phyloP scores from a whole-genome alignment of 2,329 filamentous ascomycete genomes.

The Cercospora sp. region DNA sequence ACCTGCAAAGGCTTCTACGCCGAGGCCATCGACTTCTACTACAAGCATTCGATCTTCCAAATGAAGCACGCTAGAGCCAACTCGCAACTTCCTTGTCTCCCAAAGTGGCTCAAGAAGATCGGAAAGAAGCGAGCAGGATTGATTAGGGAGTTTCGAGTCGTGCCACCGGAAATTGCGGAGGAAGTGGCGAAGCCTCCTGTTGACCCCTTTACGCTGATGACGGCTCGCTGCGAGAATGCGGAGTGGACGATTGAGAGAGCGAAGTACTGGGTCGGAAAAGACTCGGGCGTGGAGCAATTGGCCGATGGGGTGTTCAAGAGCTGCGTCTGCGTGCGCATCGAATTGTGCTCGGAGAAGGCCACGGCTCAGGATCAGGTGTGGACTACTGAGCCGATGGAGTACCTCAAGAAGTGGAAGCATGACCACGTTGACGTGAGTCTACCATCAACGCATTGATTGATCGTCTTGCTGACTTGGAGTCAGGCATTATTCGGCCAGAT shows the following conservation, averaged over 20 bases:
- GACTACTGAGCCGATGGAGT: background rate
- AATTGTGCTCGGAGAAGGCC: background rate
- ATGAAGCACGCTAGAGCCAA: background rate
- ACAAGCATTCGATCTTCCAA: conserved; percentile 1
- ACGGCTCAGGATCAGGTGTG: background rate
- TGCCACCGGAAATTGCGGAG: background rate
- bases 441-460: background rate
- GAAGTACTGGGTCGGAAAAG: background rate
- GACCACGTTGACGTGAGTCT: background rate
- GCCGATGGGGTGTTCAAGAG: background rate
- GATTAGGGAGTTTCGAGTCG: background rate
- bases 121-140: background rate
- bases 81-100: background rate
- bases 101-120: background rate
- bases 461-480: background rate
- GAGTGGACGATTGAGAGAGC: background rate
- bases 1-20: background rate
- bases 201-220: background rate
- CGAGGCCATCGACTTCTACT: background rate
- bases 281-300: background rate
- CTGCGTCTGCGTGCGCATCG: background rate
- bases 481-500: too few relatives aligned
- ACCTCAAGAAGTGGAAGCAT: background rate
- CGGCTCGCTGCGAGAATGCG: background rate
- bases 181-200: background rate